phyloP scores from a whole-genome alignment of 805 yeast species.

The Yamadazyma tumulicola region DNA sequence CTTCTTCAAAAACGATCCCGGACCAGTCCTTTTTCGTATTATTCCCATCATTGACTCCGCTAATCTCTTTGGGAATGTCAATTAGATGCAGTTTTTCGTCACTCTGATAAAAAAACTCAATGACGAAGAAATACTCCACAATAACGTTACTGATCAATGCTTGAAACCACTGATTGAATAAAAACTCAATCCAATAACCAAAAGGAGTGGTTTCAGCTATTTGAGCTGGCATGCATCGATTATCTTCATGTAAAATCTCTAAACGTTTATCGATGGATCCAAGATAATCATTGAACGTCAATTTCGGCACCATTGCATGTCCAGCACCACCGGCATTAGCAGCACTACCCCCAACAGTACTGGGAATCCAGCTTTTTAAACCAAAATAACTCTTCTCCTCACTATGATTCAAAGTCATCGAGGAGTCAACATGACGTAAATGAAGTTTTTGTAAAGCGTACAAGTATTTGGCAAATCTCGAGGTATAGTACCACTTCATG shows the following conservation, averaged over 20 bases:
- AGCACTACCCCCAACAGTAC: neutral
- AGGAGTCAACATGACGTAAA: constrained; percentile 51
- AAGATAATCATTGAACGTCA: constrained; percentile 49
- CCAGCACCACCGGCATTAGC: constrained; percentile 1
- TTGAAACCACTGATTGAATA: constrained; percentile 66
- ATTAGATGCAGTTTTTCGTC: constrained; percentile 32
- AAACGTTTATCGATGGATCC: constrained; percentile 54
- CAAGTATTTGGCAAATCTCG: constrained; percentile 72
- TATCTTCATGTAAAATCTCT: constrained; percentile 47
- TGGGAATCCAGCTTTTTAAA: constrained; percentile 23
- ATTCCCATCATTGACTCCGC: constrained; percentile 3
- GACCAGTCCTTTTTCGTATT: constrained; percentile 27
- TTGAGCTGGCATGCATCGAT: constrained; percentile 72
- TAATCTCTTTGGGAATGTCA: constrained; percentile 6
- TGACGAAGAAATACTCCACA: constrained; percentile 71
- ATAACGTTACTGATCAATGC: constrained; percentile 74
- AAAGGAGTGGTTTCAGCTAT: constrained; percentile 76
- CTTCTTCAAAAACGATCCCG: constrained; percentile 32
- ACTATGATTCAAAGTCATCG: constrained; percentile 52
- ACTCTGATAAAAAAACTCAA: constrained; percentile 61
- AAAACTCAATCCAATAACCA: constrained; percentile 67
- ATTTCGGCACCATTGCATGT: constrained; percentile 5
- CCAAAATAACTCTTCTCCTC: constrained; percentile 19
- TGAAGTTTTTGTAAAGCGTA: constrained; percentile 66
- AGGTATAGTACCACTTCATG: constrained; percentile 88